Evolutionary conservation across 495 filamentous ascomycete species (phyloP).

Genomic region (Hypoxylon rickii): DNA sequence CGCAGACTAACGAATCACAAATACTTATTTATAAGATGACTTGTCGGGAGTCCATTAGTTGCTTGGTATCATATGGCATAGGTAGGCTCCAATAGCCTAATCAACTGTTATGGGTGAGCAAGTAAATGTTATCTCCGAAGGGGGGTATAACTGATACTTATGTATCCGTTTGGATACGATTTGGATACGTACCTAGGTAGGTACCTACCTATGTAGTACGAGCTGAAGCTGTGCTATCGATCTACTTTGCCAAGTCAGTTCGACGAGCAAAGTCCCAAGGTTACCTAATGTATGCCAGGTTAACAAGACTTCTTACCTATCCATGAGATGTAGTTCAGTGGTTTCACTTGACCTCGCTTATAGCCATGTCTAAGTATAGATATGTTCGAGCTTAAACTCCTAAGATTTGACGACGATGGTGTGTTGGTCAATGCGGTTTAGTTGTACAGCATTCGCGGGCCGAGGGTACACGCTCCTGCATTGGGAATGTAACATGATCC

Average conservation of each 20-base stretch:
- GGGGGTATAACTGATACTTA: too few relatives aligned
- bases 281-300: too few relatives aligned
- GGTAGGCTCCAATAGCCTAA: neutral
- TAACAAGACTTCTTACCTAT: too few relatives aligned
- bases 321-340: too few relatives aligned
- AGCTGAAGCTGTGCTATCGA: slow-evolving; percentile 2
- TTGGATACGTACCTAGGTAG: neutral
- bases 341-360: slow-evolving; percentile 1
- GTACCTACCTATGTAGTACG: neutral
- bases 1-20: slow-evolving; percentile 5
- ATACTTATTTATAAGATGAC: slow-evolving; percentile 9
- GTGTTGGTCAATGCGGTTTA: neutral
- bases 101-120: neutral
- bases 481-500: slow-evolving; percentile 10
- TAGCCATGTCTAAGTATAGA: slow-evolving; percentile 11
- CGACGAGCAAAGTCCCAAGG: too few relatives aligned
- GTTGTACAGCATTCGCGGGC: slow-evolving; percentile 22
- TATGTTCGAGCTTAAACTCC: neutral
- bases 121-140: slow-evolving; percentile 21
- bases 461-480: slow-evolving; percentile 20
- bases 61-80: slow-evolving; percentile 6
- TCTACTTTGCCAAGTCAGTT: neutral
- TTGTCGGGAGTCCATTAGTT: slow-evolving; percentile 19
- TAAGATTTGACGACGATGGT: neutral
- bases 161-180: too few relatives aligned